These are phyloP conservation scores for Metschnikowia reukaufii DNA, from an alignment of 805 yeast genomes.

Conservation along the genomic window DNA sequence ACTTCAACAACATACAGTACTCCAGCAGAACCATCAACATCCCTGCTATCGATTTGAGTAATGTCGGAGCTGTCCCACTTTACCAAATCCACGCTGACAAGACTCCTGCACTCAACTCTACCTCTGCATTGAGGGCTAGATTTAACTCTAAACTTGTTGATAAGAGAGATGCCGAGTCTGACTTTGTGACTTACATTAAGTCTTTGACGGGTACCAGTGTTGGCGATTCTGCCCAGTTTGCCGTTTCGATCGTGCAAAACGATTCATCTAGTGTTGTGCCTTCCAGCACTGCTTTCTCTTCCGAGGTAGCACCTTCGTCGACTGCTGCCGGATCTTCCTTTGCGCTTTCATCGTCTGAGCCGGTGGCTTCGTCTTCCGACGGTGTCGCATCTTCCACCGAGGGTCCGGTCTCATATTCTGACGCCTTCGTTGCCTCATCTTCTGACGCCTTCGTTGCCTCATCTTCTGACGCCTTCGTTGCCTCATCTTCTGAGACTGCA, in stretches of 20 bases:
- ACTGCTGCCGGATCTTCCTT: conserved; percentile 9
- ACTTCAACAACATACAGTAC: conserved; percentile 34
- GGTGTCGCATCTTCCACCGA: conserved; percentile 8
- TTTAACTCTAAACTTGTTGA: conserved; percentile 25
- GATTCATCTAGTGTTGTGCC: no score
- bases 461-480: no score
- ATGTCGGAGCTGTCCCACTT: conserved; percentile 22
- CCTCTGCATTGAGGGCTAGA: conserved; percentile 43
- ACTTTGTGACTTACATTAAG: conserved; percentile 25
- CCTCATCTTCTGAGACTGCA: no score
- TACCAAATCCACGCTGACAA: conserved; percentile 31
- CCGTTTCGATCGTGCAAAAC: conserved; percentile 10
- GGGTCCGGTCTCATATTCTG: no score
- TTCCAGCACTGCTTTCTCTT: conserved; percentile 8
- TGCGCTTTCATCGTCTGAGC: neutral
- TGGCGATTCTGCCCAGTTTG: conserved; percentile 14
- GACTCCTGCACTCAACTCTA: conserved; percentile 37
- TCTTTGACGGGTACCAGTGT: conserved; percentile 26
- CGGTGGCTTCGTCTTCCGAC: no score
- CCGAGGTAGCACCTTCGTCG: conserved; percentile 18
- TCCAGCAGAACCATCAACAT: conserved; percentile 32
- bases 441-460: no score
- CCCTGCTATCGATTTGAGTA: conserved; percentile 34
- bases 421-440: no score
- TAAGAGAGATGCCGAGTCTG: conserved; percentile 32